Evolutionary conservation across 192 early-diverging fungal genomes (phyloP).

Genomic region (Geranomyces michiganensis): DNA sequence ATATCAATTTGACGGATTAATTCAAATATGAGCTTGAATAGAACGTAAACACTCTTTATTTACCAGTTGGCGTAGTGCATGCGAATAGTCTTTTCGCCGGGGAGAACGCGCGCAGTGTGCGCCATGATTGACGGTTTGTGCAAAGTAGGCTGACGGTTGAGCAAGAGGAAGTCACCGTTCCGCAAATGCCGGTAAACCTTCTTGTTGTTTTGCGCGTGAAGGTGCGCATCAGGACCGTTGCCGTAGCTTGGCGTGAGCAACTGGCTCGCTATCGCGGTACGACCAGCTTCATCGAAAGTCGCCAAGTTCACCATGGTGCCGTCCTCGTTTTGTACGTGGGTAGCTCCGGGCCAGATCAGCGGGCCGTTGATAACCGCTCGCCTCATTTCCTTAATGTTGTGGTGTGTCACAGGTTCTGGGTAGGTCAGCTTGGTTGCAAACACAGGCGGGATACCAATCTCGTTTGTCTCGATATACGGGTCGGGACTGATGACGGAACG

Average conservation of each 20-base stretch:
- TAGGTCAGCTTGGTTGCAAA: constrained; percentile 96
- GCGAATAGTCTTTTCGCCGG: constrained; percentile 96
- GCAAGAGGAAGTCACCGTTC: constrained; percentile 94
- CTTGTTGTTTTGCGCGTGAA: constrained; percentile 82
- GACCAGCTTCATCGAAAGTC: constrained; percentile 78
- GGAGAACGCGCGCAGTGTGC: constrained; percentile 91
- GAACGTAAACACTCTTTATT: no score
- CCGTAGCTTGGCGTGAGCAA: constrained; percentile 55
- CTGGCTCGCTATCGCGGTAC: constrained; percentile 95
- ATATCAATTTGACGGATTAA: no score
- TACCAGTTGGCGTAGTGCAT: constrained; percentile 90
- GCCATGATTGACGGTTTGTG: constrained; percentile 99
- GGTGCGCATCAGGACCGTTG: constrained; percentile 21
- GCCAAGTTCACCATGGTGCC: constrained; percentile 82
- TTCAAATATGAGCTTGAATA: no score
- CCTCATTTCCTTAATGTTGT: constrained; percentile 91
- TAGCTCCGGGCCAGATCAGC: constrained; percentile 93
- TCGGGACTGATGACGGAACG: constrained; percentile 98
- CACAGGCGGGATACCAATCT: constrained; percentile 96
- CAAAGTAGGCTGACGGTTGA: constrained; percentile 99
- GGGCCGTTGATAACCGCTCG: constrained; percentile 95
- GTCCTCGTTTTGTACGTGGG: constrained; percentile 93
- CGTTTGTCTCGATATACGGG: constrained; percentile 95
- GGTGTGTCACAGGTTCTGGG: constrained; percentile 95
- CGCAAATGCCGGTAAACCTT: constrained; percentile 95